A percentile compares a stretch with the other conserved stretches of the same genome.
These are phyloP conservation scores for Plasmodiophora brassicae DNA, from an alignment of 208 protist species.

Conservation along the genomic window DNA sequence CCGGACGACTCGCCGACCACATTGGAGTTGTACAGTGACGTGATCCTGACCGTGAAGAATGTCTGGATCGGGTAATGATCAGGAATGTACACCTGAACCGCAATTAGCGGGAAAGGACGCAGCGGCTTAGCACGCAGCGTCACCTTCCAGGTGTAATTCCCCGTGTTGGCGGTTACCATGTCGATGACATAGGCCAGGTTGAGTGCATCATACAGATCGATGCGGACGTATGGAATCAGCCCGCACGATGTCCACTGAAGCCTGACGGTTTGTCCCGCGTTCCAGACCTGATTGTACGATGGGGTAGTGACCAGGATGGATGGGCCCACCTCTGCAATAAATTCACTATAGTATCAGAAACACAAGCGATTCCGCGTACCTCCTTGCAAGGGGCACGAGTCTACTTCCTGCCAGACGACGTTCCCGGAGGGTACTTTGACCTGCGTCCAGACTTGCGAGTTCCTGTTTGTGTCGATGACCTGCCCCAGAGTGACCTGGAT, in stretches of 20 bases:
- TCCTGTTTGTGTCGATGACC: background rate
- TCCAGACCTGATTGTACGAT: background rate
- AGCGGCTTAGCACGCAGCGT: background rate
- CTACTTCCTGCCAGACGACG: background rate
- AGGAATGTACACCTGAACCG: background rate
- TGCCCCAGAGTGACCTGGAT: no score
- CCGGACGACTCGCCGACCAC: background rate
- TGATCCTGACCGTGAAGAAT: background rate
- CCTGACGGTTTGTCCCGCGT: background rate
- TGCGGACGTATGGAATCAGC: background rate
- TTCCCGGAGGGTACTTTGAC: slow-evolving; percentile 7
- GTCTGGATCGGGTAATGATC: background rate
- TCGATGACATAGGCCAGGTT: background rate
- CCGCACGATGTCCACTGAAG: background rate
- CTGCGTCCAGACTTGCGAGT: background rate
- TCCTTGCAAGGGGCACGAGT: background rate
- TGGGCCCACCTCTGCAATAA: background rate
- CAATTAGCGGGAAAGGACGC: background rate
- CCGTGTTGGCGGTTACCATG: background rate
- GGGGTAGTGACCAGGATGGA: background rate
- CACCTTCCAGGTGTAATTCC: background rate
- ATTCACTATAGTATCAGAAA: background rate
- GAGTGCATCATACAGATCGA: background rate
- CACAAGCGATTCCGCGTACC: background rate
- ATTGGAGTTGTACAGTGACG: background rate